Percentiles rank a stretch among this genome's conserved stretches.
Evolutionary conservation across 768 basidiomycete genomes (phyloP).

Genomic region (Coprinellus aureogranulatus): DNA sequence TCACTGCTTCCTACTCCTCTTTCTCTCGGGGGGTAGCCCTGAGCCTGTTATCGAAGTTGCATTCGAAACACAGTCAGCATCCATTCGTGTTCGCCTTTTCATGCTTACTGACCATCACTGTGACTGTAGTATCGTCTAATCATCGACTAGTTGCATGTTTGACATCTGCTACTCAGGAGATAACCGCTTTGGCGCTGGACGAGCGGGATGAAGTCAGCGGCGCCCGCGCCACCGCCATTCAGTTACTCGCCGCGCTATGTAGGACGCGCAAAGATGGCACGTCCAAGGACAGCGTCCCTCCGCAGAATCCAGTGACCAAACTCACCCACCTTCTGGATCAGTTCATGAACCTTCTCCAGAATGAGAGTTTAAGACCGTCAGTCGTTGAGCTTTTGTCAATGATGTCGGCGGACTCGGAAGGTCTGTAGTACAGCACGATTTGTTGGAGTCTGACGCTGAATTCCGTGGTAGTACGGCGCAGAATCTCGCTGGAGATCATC

Average conservation of each 20-base stretch:
- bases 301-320: background rate
- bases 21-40: background rate
- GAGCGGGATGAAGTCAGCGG: background rate
- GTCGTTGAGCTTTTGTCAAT: background rate
- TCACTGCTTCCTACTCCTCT: background rate
- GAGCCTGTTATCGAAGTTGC: background rate
- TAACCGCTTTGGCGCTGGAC: background rate
- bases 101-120: too few relatives aligned
- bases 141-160: background rate
- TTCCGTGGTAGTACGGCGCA: background rate
- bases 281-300: background rate
- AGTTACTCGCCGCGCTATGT: background rate
- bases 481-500: background rate
- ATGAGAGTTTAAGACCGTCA: background rate
- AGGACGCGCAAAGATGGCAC: background rate
- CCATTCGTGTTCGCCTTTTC: too few relatives aligned
- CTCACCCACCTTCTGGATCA: background rate
- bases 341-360: background rate
- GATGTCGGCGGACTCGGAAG: background rate
- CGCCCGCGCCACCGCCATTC: background rate
- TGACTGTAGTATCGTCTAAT: background rate
- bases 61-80: background rate
- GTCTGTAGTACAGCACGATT: background rate
- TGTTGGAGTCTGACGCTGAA: too few relatives aligned
- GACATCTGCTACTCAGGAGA: background rate